These are phyloP conservation scores for Xylaria intraflava DNA, from an alignment of 495 filamentous ascomycete species.

Conservation along the genomic window DNA sequence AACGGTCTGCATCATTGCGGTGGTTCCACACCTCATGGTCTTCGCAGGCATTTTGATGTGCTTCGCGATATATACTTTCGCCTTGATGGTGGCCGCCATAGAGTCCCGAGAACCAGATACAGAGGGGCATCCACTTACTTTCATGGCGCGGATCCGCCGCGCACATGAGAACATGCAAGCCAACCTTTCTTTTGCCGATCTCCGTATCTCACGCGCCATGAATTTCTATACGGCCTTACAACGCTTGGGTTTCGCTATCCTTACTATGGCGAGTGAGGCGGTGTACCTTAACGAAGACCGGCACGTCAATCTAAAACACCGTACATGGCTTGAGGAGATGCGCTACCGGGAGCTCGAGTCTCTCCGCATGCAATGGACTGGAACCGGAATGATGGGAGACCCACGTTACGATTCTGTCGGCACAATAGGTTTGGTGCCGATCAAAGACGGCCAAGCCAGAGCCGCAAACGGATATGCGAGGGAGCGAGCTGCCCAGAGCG, in stretches of 20 bases:
- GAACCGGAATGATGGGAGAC: slow-evolving; percentile 32
- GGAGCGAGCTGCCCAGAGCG: slow-evolving; percentile 53
- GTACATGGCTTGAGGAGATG: slow-evolving; percentile 91
- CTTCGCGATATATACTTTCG: slow-evolving; percentile 64
- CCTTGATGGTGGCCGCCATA: slow-evolving; percentile 67
- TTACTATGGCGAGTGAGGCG: slow-evolving; percentile 90
- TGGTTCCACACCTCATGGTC: slow-evolving; percentile 86
- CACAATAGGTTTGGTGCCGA: slow-evolving; percentile 46
- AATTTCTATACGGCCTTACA: slow-evolving; percentile 93
- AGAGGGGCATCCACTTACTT: slow-evolving; percentile 23
- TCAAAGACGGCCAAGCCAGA: slow-evolving; percentile 37
- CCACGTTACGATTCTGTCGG: slow-evolving; percentile 42
- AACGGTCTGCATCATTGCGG: slow-evolving; percentile 90
- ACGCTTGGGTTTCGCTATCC: slow-evolving; percentile 72
- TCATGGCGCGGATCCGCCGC: slow-evolving; percentile 45
- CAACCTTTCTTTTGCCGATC: slow-evolving; percentile 70
- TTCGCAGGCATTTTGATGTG: slow-evolving; percentile 71
- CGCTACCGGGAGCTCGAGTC: slow-evolving; percentile 59
- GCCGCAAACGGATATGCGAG: slow-evolving; percentile 58
- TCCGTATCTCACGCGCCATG: slow-evolving; percentile 74
- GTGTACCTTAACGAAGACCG: slow-evolving; percentile 90
- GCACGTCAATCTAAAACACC: slow-evolving; percentile 61
- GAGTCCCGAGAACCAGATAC: slow-evolving; percentile 41
- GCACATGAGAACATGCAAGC: slow-evolving; percentile 90
- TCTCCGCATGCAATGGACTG: slow-evolving; percentile 43